Evolutionary conservation across 768 basidiomycete species (phyloP).

Genomic region (Boletus bicolor): DNA sequence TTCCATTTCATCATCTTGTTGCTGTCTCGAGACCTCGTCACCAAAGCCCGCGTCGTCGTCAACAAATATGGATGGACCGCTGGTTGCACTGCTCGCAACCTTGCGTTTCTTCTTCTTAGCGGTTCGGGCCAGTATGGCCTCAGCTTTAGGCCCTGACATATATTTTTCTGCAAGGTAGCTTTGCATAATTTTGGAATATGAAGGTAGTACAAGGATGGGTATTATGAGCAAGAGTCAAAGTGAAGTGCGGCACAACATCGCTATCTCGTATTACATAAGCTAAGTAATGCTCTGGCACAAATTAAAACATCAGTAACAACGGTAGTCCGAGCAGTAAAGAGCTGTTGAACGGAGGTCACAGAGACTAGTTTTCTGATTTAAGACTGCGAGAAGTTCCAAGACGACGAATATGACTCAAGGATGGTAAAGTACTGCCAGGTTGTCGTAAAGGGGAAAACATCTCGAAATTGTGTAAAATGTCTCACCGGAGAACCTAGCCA

Average conservation of each 20-base stretch:
- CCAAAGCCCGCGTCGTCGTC: constrained; percentile 79
- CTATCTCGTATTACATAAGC: constrained; percentile 3
- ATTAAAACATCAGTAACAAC: too few relatives aligned
- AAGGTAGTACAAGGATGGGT: neutral
- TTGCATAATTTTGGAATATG: constrained; percentile 45
- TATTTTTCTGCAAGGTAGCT: constrained; percentile 88
- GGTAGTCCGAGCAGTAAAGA: neutral
- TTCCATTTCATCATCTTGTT: constrained; percentile 54
- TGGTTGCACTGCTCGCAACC: constrained; percentile 28
- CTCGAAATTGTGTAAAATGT: neutral
- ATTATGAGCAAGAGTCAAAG: neutral
- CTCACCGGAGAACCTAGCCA: too few relatives aligned
- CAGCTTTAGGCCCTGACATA: constrained; percentile 96
- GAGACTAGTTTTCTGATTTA: neutral
- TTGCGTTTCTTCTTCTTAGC: constrained; percentile 70
- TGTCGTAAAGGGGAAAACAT: neutral
- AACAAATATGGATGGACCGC: constrained; percentile 36
- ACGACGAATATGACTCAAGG: neutral
- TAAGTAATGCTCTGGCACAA: too few relatives aligned
- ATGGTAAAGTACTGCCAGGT: neutral
- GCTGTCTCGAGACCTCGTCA: constrained; percentile 41
- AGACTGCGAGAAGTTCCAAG: neutral
- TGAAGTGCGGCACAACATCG: neutral
- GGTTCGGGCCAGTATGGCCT: constrained; percentile 79
- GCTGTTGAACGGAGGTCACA: neutral